Base-by-base conservation (phyloP, 1,284 basidiomycete species). In the Ustilago nuda region DNA sequence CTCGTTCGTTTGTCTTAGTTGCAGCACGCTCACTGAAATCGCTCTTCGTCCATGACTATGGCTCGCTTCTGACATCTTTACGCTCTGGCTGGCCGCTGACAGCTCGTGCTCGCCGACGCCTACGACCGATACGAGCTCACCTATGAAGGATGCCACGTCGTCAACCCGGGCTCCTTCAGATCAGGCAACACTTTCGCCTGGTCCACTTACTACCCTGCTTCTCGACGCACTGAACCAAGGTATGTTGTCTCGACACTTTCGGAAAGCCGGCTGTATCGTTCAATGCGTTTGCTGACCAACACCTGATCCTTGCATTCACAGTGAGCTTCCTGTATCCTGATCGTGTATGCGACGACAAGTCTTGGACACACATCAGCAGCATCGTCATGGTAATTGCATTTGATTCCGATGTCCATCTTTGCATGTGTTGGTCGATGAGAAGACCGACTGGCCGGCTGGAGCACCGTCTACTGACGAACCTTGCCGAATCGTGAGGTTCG, bases 61-160 rank as follows among this genome's bases (percentile, higher is more conserved):
- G 19, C 37, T 50, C 43, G 13, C 11, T 32, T 51, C 39, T 19
- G 57, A 27, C 15, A 39, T 39, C 17, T 65, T 27, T 41, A 41
- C 12, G 56, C 56, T 56, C 17, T 57, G 43, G 36, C 52, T 51
- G 23, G 23, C 23, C 23, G 23, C 30, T 37, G 37, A 80, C 96
- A 94, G 23, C 88, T 98, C 27, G 89, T 99, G n/a, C 89, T 99
- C 12, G 97, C 97, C 1, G 97, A 99, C 87, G 94, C 92, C 86
- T 98, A 97, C 85, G 95, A 98, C 83, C 90, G 93, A 41, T 99
- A 94, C 86, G 94, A 97, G 82, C 89, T 98, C 77, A 99, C 95
- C 1, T 99, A 99, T 84, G 95, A 96, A 59, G 94, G 94, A 7
- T 99, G 97, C 83, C 96, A 98, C 87, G 97, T 99, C 35, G 95